Evolutionary conservation across 192 early-diverging fungal species (phyloP).

Genomic region (Coemansia furcata): DNA sequence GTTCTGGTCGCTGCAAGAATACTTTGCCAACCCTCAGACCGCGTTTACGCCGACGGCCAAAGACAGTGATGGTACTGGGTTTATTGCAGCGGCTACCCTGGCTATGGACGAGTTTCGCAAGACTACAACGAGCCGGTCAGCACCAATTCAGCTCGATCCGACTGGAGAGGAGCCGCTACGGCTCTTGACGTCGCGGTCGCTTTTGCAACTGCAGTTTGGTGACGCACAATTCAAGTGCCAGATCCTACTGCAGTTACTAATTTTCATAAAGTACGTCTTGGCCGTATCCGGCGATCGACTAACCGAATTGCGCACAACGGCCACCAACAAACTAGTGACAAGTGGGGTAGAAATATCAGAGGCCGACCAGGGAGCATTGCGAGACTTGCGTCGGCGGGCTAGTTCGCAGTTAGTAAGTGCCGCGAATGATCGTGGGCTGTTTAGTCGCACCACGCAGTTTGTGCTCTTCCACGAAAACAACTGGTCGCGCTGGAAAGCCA

Average conservation of each 20-base stretch:
- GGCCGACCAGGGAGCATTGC: constrained; percentile 57
- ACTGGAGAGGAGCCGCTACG: constrained; percentile 22
- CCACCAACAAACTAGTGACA: constrained; percentile 61
- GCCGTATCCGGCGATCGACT: constrained; percentile 54
- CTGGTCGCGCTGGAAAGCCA: constrained; percentile 85
- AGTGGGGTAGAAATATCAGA: constrained; percentile 33
- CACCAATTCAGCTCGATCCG: constrained; percentile 14
- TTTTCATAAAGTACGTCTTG: constrained; percentile 76
- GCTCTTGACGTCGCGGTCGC: constrained; percentile 38
- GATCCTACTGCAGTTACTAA: constrained; percentile 82
- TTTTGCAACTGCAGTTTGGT: constrained; percentile 58
- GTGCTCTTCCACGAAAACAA: constrained; percentile 70
- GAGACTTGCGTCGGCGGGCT: constrained; percentile 48
- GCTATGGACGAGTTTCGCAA: constrained; percentile 46
- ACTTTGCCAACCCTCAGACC: constrained; percentile 67
- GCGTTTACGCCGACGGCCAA: constrained; percentile 32
- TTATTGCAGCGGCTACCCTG: constrained; percentile 17
- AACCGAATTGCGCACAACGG: constrained; percentile 44
- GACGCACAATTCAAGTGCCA: constrained; percentile 84
- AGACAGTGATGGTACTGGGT: background rate
- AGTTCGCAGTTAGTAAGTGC: constrained; percentile 54
- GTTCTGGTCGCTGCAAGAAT: constrained; percentile 80
- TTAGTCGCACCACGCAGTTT: constrained; percentile 63
- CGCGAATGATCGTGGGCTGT: constrained; percentile 60
- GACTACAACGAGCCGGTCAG: constrained; percentile 4